A percentile compares a stretch with the other conserved stretches of the same genome.
phyloP scores from a whole-genome alignment of 2,329 filamentous ascomycete species.

The Pestalotiopsis sp. region DNA sequence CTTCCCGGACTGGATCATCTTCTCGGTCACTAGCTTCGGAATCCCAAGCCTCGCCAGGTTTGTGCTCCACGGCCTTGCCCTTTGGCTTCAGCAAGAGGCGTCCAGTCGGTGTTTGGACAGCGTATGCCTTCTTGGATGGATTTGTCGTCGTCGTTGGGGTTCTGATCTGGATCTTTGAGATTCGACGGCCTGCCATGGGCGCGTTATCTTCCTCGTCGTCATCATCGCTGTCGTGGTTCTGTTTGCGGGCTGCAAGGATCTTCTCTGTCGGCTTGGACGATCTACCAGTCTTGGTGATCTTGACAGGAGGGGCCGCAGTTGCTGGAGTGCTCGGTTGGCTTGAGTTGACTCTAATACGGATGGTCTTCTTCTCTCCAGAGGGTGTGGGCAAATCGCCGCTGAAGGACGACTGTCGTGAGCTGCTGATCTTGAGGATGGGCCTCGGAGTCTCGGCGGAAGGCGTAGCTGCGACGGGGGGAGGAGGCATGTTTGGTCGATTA shows the following conservation, averaged over 20 bases:
- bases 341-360: slow-evolving; percentile 43
- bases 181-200: slow-evolving; percentile 35
- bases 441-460: slow-evolving; percentile 27
- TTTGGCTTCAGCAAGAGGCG: slow-evolving; percentile 63
- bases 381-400: slow-evolving; percentile 29
- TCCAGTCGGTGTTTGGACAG: slow-evolving; percentile 36
- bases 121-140: slow-evolving; percentile 28
- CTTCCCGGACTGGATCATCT: slow-evolving; percentile 83
- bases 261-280: slow-evolving; percentile 62
- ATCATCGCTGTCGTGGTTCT: slow-evolving; percentile 56
- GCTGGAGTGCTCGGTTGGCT: slow-evolving; percentile 32
- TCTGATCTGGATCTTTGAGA: slow-evolving; percentile 59
- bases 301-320: slow-evolving; percentile 23
- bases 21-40: slow-evolving; percentile 94
- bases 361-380: slow-evolving; percentile 32
- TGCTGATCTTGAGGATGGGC: slow-evolving; percentile 36
- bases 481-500: slow-evolving; percentile 29
- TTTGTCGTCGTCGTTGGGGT: slow-evolving; percentile 29
- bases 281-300: slow-evolving; percentile 63
- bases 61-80: slow-evolving; percentile 69
- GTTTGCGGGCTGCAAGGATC: slow-evolving; percentile 62
- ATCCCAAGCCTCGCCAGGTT: slow-evolving; percentile 89
- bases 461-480: slow-evolving; percentile 23
- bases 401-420: slow-evolving; percentile 30
- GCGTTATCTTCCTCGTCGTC: slow-evolving; percentile 49